Evolutionary conservation across 108 stramenopile species (phyloP).

Genomic region (Pseudonitzschia multiseries): DNA sequence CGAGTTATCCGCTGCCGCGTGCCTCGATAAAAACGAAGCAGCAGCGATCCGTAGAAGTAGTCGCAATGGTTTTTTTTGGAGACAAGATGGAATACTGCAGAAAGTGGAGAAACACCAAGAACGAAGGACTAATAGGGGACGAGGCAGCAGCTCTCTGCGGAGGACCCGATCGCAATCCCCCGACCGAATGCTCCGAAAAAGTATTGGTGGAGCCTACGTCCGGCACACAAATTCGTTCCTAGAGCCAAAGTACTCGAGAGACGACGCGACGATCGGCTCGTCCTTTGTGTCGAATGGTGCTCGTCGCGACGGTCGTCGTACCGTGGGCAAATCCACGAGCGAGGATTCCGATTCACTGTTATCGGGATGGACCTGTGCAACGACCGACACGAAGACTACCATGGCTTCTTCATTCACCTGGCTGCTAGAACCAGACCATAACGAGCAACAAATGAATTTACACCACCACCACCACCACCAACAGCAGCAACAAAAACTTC

Average conservation of each 20-base stretch:
- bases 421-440: too few species aligned
- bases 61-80: neutral
- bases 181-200: too few species aligned
- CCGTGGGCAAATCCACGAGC: neutral
- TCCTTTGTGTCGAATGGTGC: too few species aligned
- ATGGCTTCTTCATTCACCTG: too few species aligned
- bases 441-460: too few species aligned
- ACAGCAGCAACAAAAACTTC: neutral
- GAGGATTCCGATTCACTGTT: neutral
- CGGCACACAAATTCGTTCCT: too few species aligned
- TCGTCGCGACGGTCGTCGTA: too few species aligned
- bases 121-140: neutral
- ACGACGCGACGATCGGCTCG: too few species aligned
- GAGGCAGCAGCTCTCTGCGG: neutral
- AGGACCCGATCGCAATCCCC: too few species aligned
- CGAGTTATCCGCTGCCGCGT: neutral
- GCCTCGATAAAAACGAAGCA: neutral
- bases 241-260: too few species aligned
- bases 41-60: neutral
- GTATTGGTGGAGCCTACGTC: too few species aligned
- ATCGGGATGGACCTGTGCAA: neutral
- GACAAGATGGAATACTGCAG: neutral
- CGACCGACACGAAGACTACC: too few species aligned
- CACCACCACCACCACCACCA: slow-evolving; percentile 2
- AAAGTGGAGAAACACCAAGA: neutral